Base-by-base conservation (phyloP, 2,329 filamentous ascomycete genomes). In the Trichoderma atrobrunneum region DNA sequence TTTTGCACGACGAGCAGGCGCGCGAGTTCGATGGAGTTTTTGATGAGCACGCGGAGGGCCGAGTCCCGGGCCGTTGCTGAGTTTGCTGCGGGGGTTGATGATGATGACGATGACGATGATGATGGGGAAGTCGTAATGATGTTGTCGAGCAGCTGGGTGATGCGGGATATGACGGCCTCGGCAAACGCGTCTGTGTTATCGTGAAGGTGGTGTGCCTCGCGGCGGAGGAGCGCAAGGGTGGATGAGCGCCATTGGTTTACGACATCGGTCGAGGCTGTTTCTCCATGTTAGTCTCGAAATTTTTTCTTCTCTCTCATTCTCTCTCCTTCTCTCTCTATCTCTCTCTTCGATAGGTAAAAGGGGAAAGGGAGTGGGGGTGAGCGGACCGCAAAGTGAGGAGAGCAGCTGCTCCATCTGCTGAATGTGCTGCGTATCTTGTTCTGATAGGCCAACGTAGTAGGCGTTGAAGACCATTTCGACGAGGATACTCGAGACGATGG, bases 191-290 rank as follows among this genome's bases (percentile, higher is more conserved):
- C 74, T 4, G 87, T 89, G 75, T 86, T 82, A 16, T 80, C 76
- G 65, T 85, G 81, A 39, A 89, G 82, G 71, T 82, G 84, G 39
- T 82, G 76, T 7, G 86, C 83, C 73, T 88, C 87, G 76, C 87
- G 88, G 69, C 85, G 85, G 65, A 92, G 79, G 57, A 90, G 83
- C 30, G 87, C 84, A 54, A 92, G 84, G 2, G 90, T 92, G n/a
- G 85, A 84, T 7, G 90, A 88, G 51, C 90, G 88, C 90, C 90
- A 92, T 77, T 90, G 87, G 77, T 91, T 91, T 73, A 90, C 84
- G 34, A 86, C 82, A 73, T 88, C 86, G 60, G 83, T 81, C 6
- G 87, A 84, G 63, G 82, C 83, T 81, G 79, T 77, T 79, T 11
- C 26, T 61, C 14, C 34, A 32, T 28, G 14, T 70, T 63, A 70